These are phyloP conservation scores for Chamaecrista fasciculata DNA, from an alignment of 306 rosid genomes.

Conservation along the genomic window DNA sequence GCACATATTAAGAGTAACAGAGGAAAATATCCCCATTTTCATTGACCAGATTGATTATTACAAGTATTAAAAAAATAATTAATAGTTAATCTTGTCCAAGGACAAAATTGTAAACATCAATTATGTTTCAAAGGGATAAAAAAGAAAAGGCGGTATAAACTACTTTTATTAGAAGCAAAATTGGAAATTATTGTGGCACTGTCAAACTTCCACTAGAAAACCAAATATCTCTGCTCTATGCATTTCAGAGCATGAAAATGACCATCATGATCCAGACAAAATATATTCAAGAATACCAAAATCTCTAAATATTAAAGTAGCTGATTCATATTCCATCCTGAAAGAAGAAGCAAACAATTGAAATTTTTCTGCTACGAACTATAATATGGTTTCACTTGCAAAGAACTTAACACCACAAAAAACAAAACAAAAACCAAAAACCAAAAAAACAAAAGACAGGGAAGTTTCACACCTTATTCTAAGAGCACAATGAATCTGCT, in stretches of 20 bases:
- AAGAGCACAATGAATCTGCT: neutral
- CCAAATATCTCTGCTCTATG: neutral
- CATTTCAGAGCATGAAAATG: conserved; percentile 15
- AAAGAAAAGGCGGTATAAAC: neutral
- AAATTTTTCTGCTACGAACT: neutral
- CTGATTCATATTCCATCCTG: conserved; percentile 12
- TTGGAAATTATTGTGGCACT: neutral
- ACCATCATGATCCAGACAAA: neutral
- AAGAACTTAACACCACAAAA: neutral
- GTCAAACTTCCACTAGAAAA: conserved; percentile 13
- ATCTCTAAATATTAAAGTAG: neutral
- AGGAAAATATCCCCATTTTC: neutral
- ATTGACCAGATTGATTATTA: neutral
- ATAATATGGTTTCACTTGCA: conserved; percentile 22
- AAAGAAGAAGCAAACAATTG: neutral
- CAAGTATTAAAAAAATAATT: neutral
- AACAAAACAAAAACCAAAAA: neutral
- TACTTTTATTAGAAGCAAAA: neutral
- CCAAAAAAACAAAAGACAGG: neutral
- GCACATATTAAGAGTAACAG: neutral
- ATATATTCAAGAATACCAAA: neutral
- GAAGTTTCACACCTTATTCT: conserved; percentile 1
- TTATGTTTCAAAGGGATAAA: neutral
- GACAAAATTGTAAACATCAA: conserved; percentile 3
- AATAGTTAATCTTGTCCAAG: neutral